phyloP scores from a whole-genome alignment of 352 stramenopile genomes.

The Elongisporangium prolatum region DNA sequence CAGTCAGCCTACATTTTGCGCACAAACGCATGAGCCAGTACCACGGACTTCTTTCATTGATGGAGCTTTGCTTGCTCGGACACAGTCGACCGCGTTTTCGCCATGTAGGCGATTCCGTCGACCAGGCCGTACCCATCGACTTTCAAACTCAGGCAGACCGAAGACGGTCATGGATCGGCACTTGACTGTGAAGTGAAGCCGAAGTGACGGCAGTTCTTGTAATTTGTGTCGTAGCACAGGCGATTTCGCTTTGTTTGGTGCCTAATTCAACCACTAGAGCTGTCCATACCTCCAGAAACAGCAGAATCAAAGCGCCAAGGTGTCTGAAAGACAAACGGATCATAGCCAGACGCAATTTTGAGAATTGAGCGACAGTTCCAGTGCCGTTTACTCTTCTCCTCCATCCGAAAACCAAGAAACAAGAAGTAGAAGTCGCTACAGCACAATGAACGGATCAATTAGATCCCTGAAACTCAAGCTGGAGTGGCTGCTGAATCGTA shows the following conservation, averaged over 20 bases:
- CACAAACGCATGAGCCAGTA: not conserved
- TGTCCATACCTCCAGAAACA: not conserved
- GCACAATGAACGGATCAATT: not conserved
- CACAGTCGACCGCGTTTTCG: conserved; percentile 7
- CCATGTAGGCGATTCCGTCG: conserved; percentile 25
- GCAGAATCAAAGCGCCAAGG: not conserved
- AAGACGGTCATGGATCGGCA: conserved; percentile 28
- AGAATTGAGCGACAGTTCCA: not conserved
- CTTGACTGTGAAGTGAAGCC: conserved; percentile 36
- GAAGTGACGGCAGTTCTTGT: conserved; percentile 20
- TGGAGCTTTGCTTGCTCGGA: not conserved
- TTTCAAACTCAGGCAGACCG: conserved; percentile 22
- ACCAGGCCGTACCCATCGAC: conserved; percentile 26
- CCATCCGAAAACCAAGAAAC: not conserved
- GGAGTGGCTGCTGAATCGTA: not conserved
- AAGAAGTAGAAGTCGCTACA: not conserved
- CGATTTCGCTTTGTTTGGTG: not conserved
- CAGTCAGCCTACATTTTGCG: too few relatives aligned
- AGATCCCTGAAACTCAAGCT: not conserved
- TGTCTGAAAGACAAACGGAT: not conserved
- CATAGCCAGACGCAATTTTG: not conserved
- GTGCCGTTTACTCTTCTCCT: too few relatives aligned
- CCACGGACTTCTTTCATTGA: not conserved
- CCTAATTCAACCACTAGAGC: not conserved
- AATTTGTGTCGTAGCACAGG: not conserved